Percentiles rank a stretch among this genome's conserved stretches.
These are phyloP conservation scores for Spongospora subterranea DNA, from an alignment of 208 protist genomes.

Conservation along the genomic window DNA sequence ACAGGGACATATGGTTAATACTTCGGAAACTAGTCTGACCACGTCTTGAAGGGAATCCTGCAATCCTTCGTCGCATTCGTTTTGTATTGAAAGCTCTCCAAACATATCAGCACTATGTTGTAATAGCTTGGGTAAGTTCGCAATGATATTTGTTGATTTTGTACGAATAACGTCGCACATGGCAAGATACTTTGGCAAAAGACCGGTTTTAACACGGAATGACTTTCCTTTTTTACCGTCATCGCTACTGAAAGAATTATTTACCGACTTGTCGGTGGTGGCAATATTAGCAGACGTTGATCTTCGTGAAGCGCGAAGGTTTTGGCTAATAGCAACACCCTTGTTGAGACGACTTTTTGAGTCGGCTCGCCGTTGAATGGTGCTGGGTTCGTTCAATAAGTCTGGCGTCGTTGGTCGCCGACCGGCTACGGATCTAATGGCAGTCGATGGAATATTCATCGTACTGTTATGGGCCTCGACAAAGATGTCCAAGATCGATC, in stretches of 20 bases:
- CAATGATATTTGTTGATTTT: neutral
- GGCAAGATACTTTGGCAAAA: neutral
- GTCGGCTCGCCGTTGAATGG: neutral
- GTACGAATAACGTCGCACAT: neutral
- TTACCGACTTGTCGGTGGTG: neutral
- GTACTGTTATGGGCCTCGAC: too few relatives aligned
- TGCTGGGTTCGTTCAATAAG: neutral
- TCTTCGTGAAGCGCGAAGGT: neutral
- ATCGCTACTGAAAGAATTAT: neutral
- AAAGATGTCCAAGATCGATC: too few relatives aligned
- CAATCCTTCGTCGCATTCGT: neutral
- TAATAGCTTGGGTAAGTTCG: conserved; percentile 9
- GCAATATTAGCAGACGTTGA: neutral
- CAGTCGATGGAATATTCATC: too few relatives aligned
- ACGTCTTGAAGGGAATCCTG: conserved; percentile 44
- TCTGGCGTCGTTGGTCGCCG: neutral
- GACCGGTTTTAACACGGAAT: neutral
- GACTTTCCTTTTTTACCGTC: neutral
- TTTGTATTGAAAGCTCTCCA: neutral
- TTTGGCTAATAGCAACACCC: neutral
- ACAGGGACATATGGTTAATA: neutral
- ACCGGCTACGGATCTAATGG: too few relatives aligned
- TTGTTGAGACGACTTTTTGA: neutral
- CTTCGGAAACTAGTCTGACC: conserved; percentile 29
- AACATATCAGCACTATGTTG: conserved; percentile 48